Conservation (phyloP, 2,329 filamentous ascomycete species). For the Penicillium sp. region DNA sequence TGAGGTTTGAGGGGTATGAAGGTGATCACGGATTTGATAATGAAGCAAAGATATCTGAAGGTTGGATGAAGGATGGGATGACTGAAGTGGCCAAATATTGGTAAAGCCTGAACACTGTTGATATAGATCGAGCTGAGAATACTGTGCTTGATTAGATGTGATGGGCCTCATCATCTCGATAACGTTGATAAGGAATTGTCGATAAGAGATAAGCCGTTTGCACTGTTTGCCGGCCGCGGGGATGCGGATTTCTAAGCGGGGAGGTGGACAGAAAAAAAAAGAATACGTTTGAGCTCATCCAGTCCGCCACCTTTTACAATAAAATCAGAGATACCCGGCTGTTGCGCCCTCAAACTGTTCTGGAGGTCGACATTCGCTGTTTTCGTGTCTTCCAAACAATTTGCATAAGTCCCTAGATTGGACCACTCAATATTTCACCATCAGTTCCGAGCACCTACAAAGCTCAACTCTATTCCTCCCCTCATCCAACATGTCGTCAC, state of each 20-base stretch:
- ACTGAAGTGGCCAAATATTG: constrained; percentile 1
- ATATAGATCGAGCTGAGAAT: not conserved
- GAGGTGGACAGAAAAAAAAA: constrained; percentile 28
- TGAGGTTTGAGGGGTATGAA: constrained; percentile 6
- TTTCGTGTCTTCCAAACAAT: not conserved
- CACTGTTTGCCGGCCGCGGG: constrained; percentile 29
- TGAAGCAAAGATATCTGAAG: not conserved
- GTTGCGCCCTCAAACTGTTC: not conserved
- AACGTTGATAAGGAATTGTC: not conserved
- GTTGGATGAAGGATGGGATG: constrained; percentile 4
- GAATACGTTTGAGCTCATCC: constrained; percentile 10
- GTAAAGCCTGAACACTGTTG: not conserved
- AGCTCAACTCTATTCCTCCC: constrained; percentile 11
- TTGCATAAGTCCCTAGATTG: not conserved
- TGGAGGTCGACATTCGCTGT: not conserved
- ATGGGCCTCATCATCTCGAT: not conserved
- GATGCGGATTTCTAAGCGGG: constrained; percentile 34
- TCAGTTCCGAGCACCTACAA: not conserved
- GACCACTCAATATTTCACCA: not conserved
- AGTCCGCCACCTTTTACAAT: constrained; percentile 12
- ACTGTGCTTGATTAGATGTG: not conserved
- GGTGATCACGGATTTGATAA: constrained; percentile 10
- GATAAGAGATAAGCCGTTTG: constrained; percentile 19
- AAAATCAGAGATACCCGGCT: constrained; percentile 5
- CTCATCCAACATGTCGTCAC: constrained; percentile 38